These are phyloP conservation scores for Coniosporium tulheliwenetii DNA, from an alignment of 2,329 filamentous ascomycete species.

Conservation along the genomic window DNA sequence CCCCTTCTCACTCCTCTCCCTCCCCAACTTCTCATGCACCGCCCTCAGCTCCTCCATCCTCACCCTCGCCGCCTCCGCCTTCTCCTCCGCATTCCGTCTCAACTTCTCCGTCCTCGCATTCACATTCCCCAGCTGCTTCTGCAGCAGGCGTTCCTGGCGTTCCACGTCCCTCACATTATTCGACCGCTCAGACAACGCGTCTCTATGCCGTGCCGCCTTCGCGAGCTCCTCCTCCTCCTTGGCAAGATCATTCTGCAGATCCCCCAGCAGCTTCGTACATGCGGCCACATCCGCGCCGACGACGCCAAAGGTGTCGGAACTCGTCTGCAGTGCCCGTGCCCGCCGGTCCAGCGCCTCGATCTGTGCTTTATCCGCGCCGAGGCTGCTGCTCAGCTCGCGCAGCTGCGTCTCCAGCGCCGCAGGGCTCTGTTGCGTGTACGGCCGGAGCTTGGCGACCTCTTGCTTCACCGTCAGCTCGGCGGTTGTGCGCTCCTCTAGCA, in stretches of 20 bases:
- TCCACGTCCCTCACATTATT: conserved; percentile 89
- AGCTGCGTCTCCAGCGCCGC: conserved; percentile 68
- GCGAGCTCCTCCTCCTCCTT: conserved; percentile 86
- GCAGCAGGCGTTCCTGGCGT: conserved; percentile 66
- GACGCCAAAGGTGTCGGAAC: conserved; percentile 73
- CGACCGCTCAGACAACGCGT: conserved; percentile 72
- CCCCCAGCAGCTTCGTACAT: conserved; percentile 78
- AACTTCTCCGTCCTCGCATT: conserved; percentile 74
- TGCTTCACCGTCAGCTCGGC: conserved; percentile 57
- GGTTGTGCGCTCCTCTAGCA: conserved; percentile 57
- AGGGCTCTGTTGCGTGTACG: conserved; percentile 83
- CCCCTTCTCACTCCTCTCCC: conserved; percentile 74
- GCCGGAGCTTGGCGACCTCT: conserved; percentile 76
- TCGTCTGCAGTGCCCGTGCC: conserved; percentile 81
- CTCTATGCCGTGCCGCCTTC: conserved; percentile 65
- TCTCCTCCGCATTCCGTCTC: conserved; percentile 62
- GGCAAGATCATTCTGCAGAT: conserved; percentile 66
- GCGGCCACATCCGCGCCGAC: conserved; percentile 73
- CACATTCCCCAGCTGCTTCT: conserved; percentile 74
- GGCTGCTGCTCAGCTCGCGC: conserved; percentile 63
- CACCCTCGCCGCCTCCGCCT: conserved; percentile 64
- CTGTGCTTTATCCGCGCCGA: conserved; percentile 63
- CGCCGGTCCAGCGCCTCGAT: conserved; percentile 80
- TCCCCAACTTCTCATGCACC: conserved; percentile 64
- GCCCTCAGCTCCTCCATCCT: conserved; percentile 81